Evolutionary conservation across 495 filamentous ascomycete genomes (phyloP), one percentile per base, ranked within the genome.

Genomic region (Penicillium turbatum): DNA sequence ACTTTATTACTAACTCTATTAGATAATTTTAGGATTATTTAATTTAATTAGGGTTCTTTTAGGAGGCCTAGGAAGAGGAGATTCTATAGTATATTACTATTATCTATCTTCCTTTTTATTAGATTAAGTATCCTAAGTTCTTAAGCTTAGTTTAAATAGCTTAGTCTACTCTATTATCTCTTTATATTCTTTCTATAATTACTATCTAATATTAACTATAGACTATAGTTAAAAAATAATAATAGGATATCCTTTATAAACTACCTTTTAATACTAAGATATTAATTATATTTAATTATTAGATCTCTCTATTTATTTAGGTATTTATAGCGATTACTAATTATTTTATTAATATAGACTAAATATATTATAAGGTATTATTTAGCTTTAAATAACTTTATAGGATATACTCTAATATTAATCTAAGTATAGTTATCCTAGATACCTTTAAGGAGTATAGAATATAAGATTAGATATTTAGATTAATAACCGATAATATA

Each of bases 281-380:
- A 12, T 62, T 32, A 26, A 60, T 63, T 50, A 37, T 36, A 2
- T 37, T 62, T 31, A 30, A 60, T 19, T 60, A 16, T 43, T 64
- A 26, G 17, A 42, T 26, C 59, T 43, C 1, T 47, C 43, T n/a
- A 57, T 57, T 51, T 29, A 10, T n/a, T 0, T 36, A 57, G 27
- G 35, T 48, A 17, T 66, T 66, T 56, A 66, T 66, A 12, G 53
- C 53, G 3, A 49, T 61, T 2, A 62, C n/a, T n/a, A n/a, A n/a
- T n/a, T n/a, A n/a, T n/a, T n/a, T n/a, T n/a, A n/a, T n/a, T 52
- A n/a, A 40, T 59, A 27, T 66, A 62, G 62, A 51, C 51, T 10
- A n/a, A n/a, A n/a, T n/a, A n/a, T 66, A 66, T 21, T 45, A 16
- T 10, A 48, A 61, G 55, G 12, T 61, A 3, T 37, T 66, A 7